Percentiles rank a stretch among this genome's conserved stretches.
Conservation (phyloP, 352 stramenopile species). For the Globisporangium recalcitrans region DNA sequence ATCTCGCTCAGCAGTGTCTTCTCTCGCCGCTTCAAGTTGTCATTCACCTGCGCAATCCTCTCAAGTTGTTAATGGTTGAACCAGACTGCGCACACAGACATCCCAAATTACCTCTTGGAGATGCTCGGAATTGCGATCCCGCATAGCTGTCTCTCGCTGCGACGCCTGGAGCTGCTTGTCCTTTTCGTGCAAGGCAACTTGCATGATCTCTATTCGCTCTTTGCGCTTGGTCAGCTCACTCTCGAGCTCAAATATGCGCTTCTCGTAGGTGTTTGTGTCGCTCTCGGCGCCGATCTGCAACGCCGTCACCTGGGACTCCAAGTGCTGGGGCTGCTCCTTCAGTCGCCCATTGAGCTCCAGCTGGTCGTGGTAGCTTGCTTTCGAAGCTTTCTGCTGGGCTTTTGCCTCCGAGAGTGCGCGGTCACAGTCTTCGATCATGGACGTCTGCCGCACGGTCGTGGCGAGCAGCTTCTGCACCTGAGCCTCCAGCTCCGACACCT, state of each 20-base stretch:
- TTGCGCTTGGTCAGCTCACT: conserved; percentile 37
- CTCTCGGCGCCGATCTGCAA: conserved; percentile 17
- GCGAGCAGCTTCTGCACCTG: conserved; percentile 47
- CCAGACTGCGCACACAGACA: no score
- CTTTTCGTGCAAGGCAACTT: conserved; percentile 38
- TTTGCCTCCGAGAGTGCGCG: conserved; percentile 43
- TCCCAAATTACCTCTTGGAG: conserved; percentile 40
- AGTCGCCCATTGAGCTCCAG: conserved; percentile 28
- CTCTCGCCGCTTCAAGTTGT: conserved; percentile 45
- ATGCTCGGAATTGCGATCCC: conserved; percentile 33
- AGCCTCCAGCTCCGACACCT: conserved; percentile 30
- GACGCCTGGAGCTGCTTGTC: conserved; percentile 40
- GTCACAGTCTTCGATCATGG: conserved; percentile 74
- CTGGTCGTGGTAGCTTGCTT: conserved; percentile 42
- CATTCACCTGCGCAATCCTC: conserved; percentile 23
- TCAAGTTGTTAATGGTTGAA: not conserved
- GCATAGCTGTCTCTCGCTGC: conserved; percentile 33
- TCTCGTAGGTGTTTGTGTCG: conserved; percentile 24
- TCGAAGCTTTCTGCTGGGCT: conserved; percentile 28
- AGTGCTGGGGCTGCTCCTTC: conserved; percentile 25
- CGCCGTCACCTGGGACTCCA: conserved; percentile 33
- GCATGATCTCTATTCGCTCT: conserved; percentile 30
- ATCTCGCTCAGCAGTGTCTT: conserved; percentile 50
- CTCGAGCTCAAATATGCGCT: conserved; percentile 28
- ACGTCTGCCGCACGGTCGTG: conserved; percentile 60